phyloP scores from a whole-genome alignment of 2,329 filamentous ascomycete species.

The Colletotrichum sansevieriae region DNA sequence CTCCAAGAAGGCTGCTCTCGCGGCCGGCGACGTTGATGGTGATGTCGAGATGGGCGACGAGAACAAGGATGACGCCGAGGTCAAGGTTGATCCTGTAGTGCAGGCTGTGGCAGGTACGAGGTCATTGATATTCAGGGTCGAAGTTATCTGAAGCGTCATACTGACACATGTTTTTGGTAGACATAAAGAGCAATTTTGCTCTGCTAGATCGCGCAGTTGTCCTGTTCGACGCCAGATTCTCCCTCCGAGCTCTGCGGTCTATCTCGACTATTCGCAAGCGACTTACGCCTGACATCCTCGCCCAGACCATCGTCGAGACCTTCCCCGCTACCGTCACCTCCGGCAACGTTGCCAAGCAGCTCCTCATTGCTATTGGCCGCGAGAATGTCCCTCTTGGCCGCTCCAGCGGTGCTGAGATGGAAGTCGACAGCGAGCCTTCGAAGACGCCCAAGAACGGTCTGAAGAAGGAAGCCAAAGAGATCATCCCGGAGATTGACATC shows the following conservation, averaged over 20 bases:
- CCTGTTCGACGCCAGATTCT: conserved; percentile 95
- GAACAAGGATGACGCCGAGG: conserved; percentile 64
- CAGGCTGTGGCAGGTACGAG: conserved; percentile 71
- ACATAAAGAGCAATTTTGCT: conserved; percentile 94
- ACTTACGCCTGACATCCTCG: conserved; percentile 83
- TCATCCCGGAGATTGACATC: conserved; percentile 87
- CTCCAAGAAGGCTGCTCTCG: conserved; percentile 72
- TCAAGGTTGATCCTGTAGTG: conserved; percentile 70
- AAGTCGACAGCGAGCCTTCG: conserved; percentile 72
- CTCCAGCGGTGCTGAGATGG: conserved; percentile 74
- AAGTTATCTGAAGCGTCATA: conserved; percentile 3
- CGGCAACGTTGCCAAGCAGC: conserved; percentile 74
- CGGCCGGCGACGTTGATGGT: conserved; percentile 72
- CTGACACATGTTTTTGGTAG: conserved; percentile 62
- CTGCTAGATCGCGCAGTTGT: conserved; percentile 92
- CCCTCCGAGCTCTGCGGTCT: conserved; percentile 91
- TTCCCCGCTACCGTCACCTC: conserved; percentile 74
- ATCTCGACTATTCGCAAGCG: conserved; percentile 97
- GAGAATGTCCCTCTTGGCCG: conserved; percentile 73
- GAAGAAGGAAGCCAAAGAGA: conserved; percentile 80
- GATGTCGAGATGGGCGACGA: conserved; percentile 79
- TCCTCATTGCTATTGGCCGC: conserved; percentile 78
- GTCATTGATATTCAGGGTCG: not conserved
- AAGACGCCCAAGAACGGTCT: conserved; percentile 67
- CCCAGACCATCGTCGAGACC: conserved; percentile 84